Evolutionary conservation across 495 filamentous ascomycete species (phyloP).

Genomic region (Hypoxylon crocopeplum): DNA sequence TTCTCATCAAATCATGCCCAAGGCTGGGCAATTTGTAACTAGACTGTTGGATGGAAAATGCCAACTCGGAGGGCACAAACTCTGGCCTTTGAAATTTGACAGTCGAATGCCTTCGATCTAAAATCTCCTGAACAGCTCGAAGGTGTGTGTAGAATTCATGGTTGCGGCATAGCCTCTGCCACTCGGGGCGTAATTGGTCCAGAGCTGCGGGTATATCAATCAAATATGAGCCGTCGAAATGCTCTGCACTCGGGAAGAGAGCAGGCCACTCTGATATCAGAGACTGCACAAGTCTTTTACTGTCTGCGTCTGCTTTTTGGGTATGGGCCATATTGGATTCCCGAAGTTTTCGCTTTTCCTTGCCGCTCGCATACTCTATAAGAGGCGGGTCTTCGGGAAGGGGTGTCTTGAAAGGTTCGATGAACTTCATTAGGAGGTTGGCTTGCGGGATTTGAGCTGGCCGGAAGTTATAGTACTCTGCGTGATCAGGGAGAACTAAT

Average conservation of each 20-base stretch:
- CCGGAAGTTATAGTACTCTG: slow-evolving; percentile 40
- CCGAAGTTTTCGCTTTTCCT: slow-evolving; percentile 32
- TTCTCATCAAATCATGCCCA: slow-evolving; percentile 7
- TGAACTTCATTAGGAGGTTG: slow-evolving; percentile 39
- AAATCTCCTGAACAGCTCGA: slow-evolving; percentile 47
- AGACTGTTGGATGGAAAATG: slow-evolving; percentile 7
- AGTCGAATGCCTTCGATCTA: slow-evolving; percentile 36
- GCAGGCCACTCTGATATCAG: slow-evolving; percentile 47
- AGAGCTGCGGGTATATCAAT: slow-evolving; percentile 50
- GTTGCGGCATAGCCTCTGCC: slow-evolving; percentile 56
- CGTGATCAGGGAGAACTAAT: slow-evolving; percentile 32
- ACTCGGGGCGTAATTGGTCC: slow-evolving; percentile 51
- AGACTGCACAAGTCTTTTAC: slow-evolving; percentile 37
- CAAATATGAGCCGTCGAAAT: slow-evolving; percentile 1
- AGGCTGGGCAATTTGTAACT: slow-evolving; percentile 11
- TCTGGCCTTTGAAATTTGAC: slow-evolving; percentile 8
- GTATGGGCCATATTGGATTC: slow-evolving; percentile 30
- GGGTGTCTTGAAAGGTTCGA: slow-evolving; percentile 25
- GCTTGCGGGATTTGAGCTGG: slow-evolving; percentile 35
- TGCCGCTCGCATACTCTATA: slow-evolving; percentile 29
- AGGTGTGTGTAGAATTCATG: slow-evolving; percentile 53
- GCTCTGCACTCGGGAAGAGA: slow-evolving; percentile 7
- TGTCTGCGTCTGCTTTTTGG: slow-evolving; percentile 34
- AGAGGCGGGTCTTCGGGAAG: slow-evolving; percentile 30
- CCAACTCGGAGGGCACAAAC: slow-evolving; percentile 8